phyloP scores from a whole-genome alignment of 805 yeast genomes.

The Hagleromyces aurorensis region DNA sequence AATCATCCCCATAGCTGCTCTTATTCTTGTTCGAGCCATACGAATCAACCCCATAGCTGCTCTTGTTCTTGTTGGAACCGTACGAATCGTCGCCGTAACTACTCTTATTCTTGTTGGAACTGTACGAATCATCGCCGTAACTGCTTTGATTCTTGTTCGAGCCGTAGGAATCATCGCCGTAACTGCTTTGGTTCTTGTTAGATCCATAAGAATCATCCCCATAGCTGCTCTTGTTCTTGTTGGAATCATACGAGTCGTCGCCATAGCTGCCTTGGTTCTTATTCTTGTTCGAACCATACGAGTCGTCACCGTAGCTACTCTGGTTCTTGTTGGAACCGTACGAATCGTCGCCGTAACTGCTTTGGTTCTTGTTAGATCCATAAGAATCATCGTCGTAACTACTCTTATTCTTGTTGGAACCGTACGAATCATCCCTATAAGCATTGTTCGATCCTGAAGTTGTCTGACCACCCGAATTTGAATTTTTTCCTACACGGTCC shows the following conservation, averaged over 20 bases:
- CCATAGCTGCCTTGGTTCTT: constrained; percentile 18
- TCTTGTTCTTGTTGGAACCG: constrained; percentile 11
- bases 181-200: constrained; percentile 14
- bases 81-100: constrained; percentile 18
- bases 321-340: constrained; percentile 17
- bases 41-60: constrained; percentile 16
- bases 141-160: constrained; percentile 11
- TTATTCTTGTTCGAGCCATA: constrained; percentile 17
- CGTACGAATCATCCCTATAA: constrained; percentile 10
- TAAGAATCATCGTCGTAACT: constrained; percentile 9
- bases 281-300: constrained; percentile 6
- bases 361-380: constrained; percentile 7
- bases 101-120: constrained; percentile 18
- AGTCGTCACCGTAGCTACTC: constrained; percentile 17
- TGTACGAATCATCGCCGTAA: no score
- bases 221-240: constrained; percentile 8
- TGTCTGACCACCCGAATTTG: constrained; percentile 14
- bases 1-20: constrained; percentile 18
- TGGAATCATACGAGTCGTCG: constrained; percentile 26
- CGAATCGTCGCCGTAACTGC: constrained; percentile 13
- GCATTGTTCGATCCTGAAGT: constrained; percentile 17
- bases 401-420: constrained; percentile 23
- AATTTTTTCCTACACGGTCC: constrained; percentile 6
- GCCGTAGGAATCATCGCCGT: constrained; percentile 13
- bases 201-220: constrained; percentile 15